Base-by-base conservation (phyloP, 345 rosid species). In the Turritis glabra region DNA sequence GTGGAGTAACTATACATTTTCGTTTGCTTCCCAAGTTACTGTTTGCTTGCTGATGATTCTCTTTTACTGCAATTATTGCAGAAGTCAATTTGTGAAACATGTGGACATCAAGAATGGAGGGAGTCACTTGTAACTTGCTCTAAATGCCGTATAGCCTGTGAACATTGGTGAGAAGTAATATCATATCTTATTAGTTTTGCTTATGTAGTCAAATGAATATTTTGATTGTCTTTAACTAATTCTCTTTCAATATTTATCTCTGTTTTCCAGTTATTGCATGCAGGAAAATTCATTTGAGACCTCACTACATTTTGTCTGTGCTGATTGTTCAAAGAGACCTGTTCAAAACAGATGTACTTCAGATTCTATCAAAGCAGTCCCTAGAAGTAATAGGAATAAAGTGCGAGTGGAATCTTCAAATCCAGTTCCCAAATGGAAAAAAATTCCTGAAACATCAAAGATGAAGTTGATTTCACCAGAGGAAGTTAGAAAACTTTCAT, bases 251-350 rank as follows among this genome's bases (percentile, higher is more conserved):
- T 18, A 58, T 44, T 30, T 32, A 35, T 48, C 41, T 40, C 35
- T 67, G 17, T 47, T 63, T 61, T 37, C 47, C 59, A 87, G 94
- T 75, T 85, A 84, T 63, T 85, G 94, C 83, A 80, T 78, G 89
- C 17, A 5, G 22, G 19, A 6, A 17, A 0, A 4, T 12, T 4
- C 29, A 8, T 47, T 1, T 6, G 80, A 51, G 9, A 0, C 56
- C 38, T 64, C 73, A 8, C 26, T 69, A 51, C 12, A n/a, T 52
- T 87, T 87, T 84, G 32, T 72, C 43, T 87, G 94, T 79, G 67
- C 26, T 54, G 61, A 26, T 22, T 70, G 69, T 76, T 76, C 81
- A 19, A 67, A 32, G 50, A 64, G 23, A 22, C 41, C 50, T 65
- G 75, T 55, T 57, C 43, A 25, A 44, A 73, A 66, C 37, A 75